Percentiles rank a stretch among this genome's conserved stretches.
Evolutionary conservation across 352 stramenopile genomes (phyloP).

Genomic region (Pythium monospermum): DNA sequence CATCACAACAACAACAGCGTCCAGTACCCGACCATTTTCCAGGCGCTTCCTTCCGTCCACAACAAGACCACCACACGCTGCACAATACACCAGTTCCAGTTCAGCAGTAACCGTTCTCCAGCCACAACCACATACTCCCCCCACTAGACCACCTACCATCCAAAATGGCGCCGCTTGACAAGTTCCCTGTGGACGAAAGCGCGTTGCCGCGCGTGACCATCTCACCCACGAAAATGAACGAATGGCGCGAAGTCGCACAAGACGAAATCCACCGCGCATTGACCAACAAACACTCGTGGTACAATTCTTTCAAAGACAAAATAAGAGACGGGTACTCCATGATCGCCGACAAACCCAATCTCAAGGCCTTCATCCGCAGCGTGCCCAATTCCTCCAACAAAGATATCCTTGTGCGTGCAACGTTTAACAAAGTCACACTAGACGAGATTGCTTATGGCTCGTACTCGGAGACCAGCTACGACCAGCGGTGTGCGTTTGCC

Average conservation of each 20-base stretch:
- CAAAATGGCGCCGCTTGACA: slow-evolving; percentile 16
- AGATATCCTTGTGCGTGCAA: slow-evolving; percentile 29
- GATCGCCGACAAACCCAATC: slow-evolving; percentile 25
- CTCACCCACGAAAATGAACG: slow-evolving; percentile 15
- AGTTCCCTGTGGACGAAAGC: slow-evolving; percentile 24
- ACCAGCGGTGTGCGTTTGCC: slow-evolving; percentile 27
- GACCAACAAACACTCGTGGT: slow-evolving; percentile 33
- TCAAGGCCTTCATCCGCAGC: slow-evolving; percentile 26
- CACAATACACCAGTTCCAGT: no score
- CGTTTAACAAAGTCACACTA: slow-evolving; percentile 28
- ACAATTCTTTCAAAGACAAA: slow-evolving; percentile 31
- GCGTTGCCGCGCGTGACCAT: slow-evolving; percentile 27
- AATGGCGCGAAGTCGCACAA: slow-evolving; percentile 28
- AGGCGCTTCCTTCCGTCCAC: no score
- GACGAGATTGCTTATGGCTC: slow-evolving; percentile 32
- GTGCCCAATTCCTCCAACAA: slow-evolving; percentile 28
- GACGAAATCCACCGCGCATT: slow-evolving; percentile 32
- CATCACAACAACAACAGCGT: neutral
- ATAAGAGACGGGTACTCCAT: slow-evolving; percentile 27
- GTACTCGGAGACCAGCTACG: slow-evolving; percentile 32
- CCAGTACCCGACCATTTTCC: neutral
- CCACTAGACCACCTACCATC: no score
- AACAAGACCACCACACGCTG: no score
- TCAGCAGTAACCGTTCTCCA: no score
- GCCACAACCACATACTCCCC: no score